Base-by-base conservation (phyloP, 2,329 filamentous ascomycete species). In the Nemania serpens region DNA sequence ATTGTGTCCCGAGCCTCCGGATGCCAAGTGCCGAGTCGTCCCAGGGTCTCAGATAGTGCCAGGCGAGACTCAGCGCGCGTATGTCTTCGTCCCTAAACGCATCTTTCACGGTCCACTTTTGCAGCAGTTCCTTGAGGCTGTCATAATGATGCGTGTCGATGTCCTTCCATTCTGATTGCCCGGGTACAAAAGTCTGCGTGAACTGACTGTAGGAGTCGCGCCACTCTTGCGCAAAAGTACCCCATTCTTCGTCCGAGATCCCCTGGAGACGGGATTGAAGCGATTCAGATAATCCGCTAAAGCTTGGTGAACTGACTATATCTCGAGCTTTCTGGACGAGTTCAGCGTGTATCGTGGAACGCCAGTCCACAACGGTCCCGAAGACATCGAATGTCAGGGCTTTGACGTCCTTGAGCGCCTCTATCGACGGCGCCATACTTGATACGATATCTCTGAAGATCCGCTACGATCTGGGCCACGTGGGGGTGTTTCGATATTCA, bases 311-410 rank as follows among this genome's bases (percentile, higher is more conserved):
- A 47, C 87, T 77, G 13, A 71, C 70, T 67, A 84, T 83, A 59
- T 78, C 74, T 29, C 75, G 71, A 13, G 85, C 82, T 41, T 81
- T 79, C 11, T 78, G 71, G 22, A 76, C 73, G 49, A 95, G 82
- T 55, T 85, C 84, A 9, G 81, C 76, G 13, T 81, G 84, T 18
- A 95, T 85, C 1, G 86, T 85, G 41, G 79, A 79, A 58, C 90
- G 88, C 90, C 91, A 94, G 78, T 94, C 83, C 47, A 95, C 91
- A 64, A 88, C 86, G 1, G 91, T 95, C 66, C 90, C 90, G 74
- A 93, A 93, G 68, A 92, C 84, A 76, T 93, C 90, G 70, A 91
- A 92, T 55, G 88, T 81, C 36, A 93, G 78, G 7, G 84, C 89
- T 66, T 86, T 85, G 64, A 84, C 68, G 25, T 63, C 49, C 20